Conservation (phyloP, 2,329 filamentous ascomycete species). For the Mycosphaerelloides madeirae region DNA sequence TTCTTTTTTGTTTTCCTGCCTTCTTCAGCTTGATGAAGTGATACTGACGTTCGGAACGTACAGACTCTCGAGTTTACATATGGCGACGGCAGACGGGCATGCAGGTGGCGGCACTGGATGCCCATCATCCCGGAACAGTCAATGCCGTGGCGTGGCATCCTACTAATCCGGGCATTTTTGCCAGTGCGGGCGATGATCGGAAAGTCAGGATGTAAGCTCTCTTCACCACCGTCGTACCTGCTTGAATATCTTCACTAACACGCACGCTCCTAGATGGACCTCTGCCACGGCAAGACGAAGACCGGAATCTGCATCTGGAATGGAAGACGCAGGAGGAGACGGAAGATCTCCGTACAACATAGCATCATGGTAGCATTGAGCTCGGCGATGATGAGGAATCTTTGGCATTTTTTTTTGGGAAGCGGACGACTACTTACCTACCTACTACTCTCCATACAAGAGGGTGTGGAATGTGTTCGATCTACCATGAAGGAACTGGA, state of each 20-base stretch:
- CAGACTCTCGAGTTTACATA: slow-evolving; percentile 70
- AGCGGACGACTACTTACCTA: background rate
- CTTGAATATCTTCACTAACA: slow-evolving; percentile 2
- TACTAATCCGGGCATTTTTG: slow-evolving; percentile 74
- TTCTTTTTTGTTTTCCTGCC: too few relatives aligned
- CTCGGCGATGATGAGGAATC: background rate
- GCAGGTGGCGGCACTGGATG: slow-evolving; percentile 69
- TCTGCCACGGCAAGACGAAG: slow-evolving; percentile 8
- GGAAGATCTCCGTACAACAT: background rate
- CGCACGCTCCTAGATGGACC: slow-evolving; percentile 17
- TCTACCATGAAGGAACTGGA: too few relatives aligned
- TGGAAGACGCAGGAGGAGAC: background rate
- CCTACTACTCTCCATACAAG: too few relatives aligned
- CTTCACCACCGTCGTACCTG: background rate
- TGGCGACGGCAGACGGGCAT: slow-evolving; percentile 84
- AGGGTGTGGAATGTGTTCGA: too few relatives aligned
- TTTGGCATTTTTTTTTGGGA: too few relatives aligned
- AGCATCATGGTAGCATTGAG: background rate
- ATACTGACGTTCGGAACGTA: background rate
- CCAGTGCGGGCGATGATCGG: slow-evolving; percentile 83
- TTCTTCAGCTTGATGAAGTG: background rate
- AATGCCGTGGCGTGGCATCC: slow-evolving; percentile 92
- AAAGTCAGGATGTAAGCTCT: slow-evolving; percentile 73
- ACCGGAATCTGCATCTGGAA: slow-evolving; percentile 1
- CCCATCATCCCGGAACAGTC: slow-evolving; percentile 69